Percentiles rank a stretch among this genome's conserved stretches.
Evolutionary conservation across 371 early-diverging fungal genomes (phyloP).

Genomic region (Mucor irregularis): DNA sequence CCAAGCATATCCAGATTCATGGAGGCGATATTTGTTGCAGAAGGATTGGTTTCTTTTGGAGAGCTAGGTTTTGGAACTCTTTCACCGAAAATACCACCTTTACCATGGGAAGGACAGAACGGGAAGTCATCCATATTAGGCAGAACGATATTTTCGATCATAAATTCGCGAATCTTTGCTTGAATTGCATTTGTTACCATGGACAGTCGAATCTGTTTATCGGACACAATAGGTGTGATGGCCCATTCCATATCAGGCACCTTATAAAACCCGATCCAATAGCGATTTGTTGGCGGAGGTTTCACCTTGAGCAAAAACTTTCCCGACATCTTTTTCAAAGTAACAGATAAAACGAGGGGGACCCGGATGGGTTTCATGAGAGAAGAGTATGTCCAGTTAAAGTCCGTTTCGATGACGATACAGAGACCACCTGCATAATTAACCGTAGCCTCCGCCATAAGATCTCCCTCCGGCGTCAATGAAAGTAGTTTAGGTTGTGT

Average conservation of each 20-base stretch:
- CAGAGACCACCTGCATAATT: conserved; percentile 76
- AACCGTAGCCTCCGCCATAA: conserved; percentile 72
- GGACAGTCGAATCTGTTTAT: conserved; percentile 76
- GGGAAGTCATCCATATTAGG: conserved; percentile 91
- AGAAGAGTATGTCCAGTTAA: conserved; percentile 40
- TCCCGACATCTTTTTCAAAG: conserved; percentile 65
- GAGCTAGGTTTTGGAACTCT: conserved; percentile 20
- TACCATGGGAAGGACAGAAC: conserved; percentile 68
- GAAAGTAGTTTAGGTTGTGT: conserved; percentile 73
- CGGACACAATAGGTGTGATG: conserved; percentile 83
- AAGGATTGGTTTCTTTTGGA: not conserved
- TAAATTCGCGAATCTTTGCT: conserved; percentile 76
- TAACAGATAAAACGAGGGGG: conserved; percentile 74
- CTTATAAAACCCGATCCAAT: conserved; percentile 87
- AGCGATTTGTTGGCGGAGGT: conserved; percentile 82
- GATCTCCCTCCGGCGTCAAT: conserved; percentile 67
- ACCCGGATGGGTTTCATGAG: conserved; percentile 72
- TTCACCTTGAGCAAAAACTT: conserved; percentile 77
- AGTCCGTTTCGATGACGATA: conserved; percentile 70
- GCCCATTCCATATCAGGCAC: conserved; percentile 75
- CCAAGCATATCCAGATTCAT: conserved; percentile 17
- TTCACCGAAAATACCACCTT: conserved; percentile 64
- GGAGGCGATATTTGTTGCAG: not conserved
- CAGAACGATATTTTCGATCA: conserved; percentile 77
- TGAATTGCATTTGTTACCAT: conserved; percentile 83